These are phyloP conservation scores for Cyberlindnera petersonii DNA, from an alignment of 805 yeast species.

Conservation along the genomic window DNA sequence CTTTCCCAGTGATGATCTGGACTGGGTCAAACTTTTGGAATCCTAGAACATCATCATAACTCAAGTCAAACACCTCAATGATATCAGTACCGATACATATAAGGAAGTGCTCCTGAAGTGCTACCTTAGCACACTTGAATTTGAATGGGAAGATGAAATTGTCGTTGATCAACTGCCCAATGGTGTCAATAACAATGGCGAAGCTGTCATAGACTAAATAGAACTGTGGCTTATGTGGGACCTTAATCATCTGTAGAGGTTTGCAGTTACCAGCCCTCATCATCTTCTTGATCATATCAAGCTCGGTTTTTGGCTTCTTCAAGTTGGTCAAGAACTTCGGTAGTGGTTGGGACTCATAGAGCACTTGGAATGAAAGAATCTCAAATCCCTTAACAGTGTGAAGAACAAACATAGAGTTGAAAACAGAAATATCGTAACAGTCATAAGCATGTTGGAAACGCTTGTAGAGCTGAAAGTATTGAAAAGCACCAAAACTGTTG, in stretches of 20 bases:
- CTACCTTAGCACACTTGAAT: conserved; percentile 38
- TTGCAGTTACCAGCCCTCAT: conserved; percentile 34
- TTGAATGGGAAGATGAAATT: conserved; percentile 39
- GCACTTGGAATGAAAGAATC: conserved; percentile 54
- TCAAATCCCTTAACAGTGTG: conserved; percentile 68
- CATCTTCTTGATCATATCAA: conserved; percentile 39
- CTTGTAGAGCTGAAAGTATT: conserved; percentile 41
- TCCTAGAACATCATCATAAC: conserved; percentile 36
- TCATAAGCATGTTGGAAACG: conserved; percentile 52
- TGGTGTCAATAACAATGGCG: conserved; percentile 60
- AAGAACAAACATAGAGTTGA: conserved; percentile 62
- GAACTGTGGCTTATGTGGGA: conserved; percentile 50
- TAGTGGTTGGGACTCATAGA: conserved; percentile 49
- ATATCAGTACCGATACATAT: conserved; percentile 60
- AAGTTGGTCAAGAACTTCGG: conserved; percentile 41
- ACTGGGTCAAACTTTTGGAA: conserved; percentile 40
- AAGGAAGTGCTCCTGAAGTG: conserved; percentile 43
- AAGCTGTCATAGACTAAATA: conserved; percentile 67
- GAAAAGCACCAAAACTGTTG: conserved; percentile 45
- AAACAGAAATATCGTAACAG: conserved; percentile 55
- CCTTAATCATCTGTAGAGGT: conserved; percentile 63
- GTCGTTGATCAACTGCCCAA: conserved; percentile 46
- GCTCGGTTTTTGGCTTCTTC: conserved; percentile 26
- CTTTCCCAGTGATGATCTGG: conserved; percentile 73
- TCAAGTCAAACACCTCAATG: conserved; percentile 64